Percentiles rank a stretch among this genome's conserved stretches.
phyloP scores from a whole-genome alignment of 805 yeast genomes.

The Tetrapisispora namnaoensis region DNA sequence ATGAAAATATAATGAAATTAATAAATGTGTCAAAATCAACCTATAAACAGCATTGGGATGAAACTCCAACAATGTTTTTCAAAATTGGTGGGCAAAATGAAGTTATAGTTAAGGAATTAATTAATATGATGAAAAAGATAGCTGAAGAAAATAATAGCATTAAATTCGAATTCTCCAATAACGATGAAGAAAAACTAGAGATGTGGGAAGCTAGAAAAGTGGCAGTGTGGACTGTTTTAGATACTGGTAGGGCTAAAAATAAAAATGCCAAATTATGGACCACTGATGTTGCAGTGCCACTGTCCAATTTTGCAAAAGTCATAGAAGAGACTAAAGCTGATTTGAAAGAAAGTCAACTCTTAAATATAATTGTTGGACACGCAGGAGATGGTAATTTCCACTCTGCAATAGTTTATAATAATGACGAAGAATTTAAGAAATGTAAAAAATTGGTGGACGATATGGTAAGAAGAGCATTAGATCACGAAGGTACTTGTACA shows the following conservation, averaged over 20 bases:
- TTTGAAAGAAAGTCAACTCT: slow-evolving; percentile 41
- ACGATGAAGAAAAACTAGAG: slow-evolving; percentile 52
- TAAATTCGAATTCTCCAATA: slow-evolving; percentile 53
- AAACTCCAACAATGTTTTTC: slow-evolving; percentile 51
- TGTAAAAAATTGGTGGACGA: slow-evolving; percentile 44
- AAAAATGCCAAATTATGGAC: slow-evolving; percentile 53
- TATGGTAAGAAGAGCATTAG: slow-evolving; percentile 58
- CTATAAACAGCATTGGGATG: slow-evolving; percentile 41
- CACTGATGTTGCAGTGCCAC: slow-evolving; percentile 78
- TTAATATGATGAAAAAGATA: slow-evolving; percentile 39
- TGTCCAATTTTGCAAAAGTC: slow-evolving; percentile 54
- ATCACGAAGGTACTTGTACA: slow-evolving; percentile 71
- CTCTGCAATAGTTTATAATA: slow-evolving; percentile 49
- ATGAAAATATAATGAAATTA: slow-evolving; percentile 60
- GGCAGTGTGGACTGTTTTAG: slow-evolving; percentile 54
- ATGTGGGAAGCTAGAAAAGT: slow-evolving; percentile 73
- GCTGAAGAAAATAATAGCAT: slow-evolving; percentile 45
- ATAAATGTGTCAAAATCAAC: slow-evolving; percentile 49
- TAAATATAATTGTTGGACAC: slow-evolving; percentile 62
- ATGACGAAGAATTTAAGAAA: slow-evolving; percentile 37
- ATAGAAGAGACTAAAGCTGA: slow-evolving; percentile 54
- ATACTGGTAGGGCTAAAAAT: slow-evolving; percentile 46
- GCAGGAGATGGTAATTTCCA: slow-evolving; percentile 83
- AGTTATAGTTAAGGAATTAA: slow-evolving; percentile 34
- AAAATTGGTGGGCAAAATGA: slow-evolving; percentile 49